These are phyloP conservation scores for Boletus vermiculosoides DNA, from an alignment of 768 basidiomycete genomes.

Conservation along the genomic window DNA sequence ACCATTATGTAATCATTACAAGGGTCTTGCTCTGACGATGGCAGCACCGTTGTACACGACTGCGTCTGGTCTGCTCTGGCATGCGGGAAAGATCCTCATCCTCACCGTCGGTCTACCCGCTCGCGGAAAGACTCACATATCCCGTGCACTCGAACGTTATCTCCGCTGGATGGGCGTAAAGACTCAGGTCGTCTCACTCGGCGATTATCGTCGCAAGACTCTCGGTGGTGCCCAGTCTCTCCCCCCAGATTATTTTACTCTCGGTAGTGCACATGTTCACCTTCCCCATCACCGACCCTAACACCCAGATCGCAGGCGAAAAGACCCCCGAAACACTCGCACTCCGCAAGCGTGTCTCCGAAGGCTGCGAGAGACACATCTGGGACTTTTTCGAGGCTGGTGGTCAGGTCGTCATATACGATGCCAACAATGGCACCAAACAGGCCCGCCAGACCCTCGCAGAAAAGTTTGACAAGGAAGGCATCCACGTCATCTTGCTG, in stretches of 20 bases:
- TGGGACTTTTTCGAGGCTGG: conserved; percentile 83
- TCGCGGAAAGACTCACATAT: conserved; percentile 95
- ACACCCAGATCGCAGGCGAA: conserved; percentile 48
- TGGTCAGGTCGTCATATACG: conserved; percentile 97
- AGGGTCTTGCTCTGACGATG: conserved; percentile 38
- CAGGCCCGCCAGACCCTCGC: conserved; percentile 66
- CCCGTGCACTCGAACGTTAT: conserved; percentile 93
- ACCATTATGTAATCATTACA: conserved; percentile 21
- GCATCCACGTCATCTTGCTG: conserved; percentile 91
- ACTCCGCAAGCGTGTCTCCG: conserved; percentile 69
- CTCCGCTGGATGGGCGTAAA: conserved; percentile 98
- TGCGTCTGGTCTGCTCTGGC: conserved; percentile 79
- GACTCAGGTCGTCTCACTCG: conserved; percentile 90
- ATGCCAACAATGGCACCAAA: conserved; percentile 90
- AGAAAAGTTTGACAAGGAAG: conserved; percentile 81
- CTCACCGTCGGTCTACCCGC: conserved; percentile 92
- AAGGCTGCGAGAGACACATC: conserved; percentile 86
- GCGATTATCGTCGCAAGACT: conserved; percentile 89
- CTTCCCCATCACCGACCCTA: background rate
- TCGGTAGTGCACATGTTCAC: conserved; percentile 45
- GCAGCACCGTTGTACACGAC: conserved; percentile 96
- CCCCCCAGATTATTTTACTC: conserved; percentile 89
- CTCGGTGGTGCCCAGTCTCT: conserved; percentile 86
- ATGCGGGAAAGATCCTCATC: conserved; percentile 94
- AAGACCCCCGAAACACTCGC: conserved; percentile 79